A percentile compares a stretch with the other conserved stretches of the same genome.
Conservation (phyloP, 2,329 filamentous ascomycete species). For the Ilyonectria mors-panacis region DNA sequence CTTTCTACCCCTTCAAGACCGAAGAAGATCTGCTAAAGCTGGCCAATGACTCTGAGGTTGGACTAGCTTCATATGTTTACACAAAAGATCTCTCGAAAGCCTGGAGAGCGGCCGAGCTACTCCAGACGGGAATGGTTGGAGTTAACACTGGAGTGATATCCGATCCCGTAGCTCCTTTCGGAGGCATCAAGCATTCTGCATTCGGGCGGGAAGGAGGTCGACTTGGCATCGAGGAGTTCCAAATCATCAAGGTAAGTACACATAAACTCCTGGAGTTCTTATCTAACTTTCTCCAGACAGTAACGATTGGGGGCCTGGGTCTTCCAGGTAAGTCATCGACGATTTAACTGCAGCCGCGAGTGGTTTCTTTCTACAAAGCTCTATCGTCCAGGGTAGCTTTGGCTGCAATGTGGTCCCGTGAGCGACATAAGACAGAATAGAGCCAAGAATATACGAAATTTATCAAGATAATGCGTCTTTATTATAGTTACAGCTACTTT, state of each 20-base stretch:
- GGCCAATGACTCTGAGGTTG: conserved; percentile 75
- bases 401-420: too few species aligned
- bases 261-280: too few species aligned
- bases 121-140: conserved; percentile 58
- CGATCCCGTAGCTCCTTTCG: conserved; percentile 70
- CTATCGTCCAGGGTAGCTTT: too few species aligned
- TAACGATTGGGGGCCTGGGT: too few species aligned
- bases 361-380: too few species aligned
- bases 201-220: conserved; percentile 80
- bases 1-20: conserved; percentile 67
- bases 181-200: conserved; percentile 81
- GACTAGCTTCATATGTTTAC: conserved; percentile 79
- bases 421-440: too few species aligned
- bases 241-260: conserved; percentile 3
- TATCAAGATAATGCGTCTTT: too few species aligned
- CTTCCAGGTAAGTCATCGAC: too few species aligned
- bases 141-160: conserved; percentile 57
- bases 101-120: conserved; percentile 55
- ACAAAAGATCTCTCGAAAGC: conserved; percentile 54
- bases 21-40: conserved; percentile 78
- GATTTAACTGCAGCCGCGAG: too few species aligned
- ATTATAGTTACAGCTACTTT: too few species aligned
- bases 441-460: too few species aligned
- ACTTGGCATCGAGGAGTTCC: conserved; percentile 77
- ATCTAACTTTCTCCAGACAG: too few species aligned